phyloP scores from a whole-genome alignment of 352 stramenopile genomes.

The Pythium coloratum region DNA sequence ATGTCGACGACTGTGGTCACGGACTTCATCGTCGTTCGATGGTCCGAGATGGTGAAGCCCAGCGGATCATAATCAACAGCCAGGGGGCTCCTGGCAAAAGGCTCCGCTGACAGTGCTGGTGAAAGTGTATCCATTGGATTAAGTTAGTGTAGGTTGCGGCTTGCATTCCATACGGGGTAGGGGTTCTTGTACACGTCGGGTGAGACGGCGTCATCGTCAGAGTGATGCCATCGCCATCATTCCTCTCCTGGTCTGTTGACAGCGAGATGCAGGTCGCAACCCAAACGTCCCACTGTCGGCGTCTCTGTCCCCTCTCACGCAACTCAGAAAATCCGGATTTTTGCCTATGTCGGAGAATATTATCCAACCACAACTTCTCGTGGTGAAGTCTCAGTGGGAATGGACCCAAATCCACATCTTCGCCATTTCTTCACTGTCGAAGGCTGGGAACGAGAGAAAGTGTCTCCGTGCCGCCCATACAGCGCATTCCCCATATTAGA shows the following conservation, averaged over 20 bases:
- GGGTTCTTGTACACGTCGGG: not conserved
- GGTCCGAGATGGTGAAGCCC: too few species aligned
- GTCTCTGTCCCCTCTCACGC: conserved; percentile 12
- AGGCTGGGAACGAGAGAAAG: too few species aligned
- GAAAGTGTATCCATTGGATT: not conserved
- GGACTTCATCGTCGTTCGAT: too few species aligned
- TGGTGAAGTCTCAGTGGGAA: too few species aligned
- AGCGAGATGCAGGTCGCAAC: conserved; percentile 13
- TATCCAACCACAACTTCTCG: not conserved
- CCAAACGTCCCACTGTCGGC: conserved; percentile 10
- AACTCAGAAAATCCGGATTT: conserved; percentile 15
- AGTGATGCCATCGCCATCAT: conserved; percentile 12
- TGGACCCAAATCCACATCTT: too few species aligned
- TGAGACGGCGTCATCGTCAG: conserved; percentile 3
- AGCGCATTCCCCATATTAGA: too few species aligned
- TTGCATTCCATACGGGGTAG: not conserved
- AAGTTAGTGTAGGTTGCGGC: conserved; percentile 5
- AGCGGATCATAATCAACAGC: not conserved
- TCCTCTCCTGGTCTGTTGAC: not conserved
- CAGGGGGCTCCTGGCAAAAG: too few species aligned
- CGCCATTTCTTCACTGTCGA: too few species aligned
- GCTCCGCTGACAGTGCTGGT: too few species aligned
- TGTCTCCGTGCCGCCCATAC: too few species aligned
- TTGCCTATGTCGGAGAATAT: not conserved
- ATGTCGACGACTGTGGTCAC: too few species aligned